Percentiles rank a stretch among this genome's conserved stretches.
Conservation (phyloP, 2,329 filamentous ascomycete species). For the Triangularia verruculosa region DNA sequence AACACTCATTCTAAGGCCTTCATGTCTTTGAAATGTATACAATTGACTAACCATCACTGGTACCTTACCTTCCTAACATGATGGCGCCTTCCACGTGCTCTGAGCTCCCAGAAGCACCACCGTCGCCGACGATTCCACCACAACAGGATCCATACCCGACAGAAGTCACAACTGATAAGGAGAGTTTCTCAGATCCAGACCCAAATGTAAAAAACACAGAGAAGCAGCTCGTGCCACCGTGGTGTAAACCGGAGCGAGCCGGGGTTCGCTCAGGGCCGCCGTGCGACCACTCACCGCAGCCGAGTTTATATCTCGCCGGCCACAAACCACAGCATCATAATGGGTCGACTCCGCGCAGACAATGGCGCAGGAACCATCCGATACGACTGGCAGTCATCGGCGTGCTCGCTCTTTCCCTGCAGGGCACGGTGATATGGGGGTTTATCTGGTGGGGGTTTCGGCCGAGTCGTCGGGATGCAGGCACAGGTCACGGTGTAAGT, state of each 20-base stretch:
- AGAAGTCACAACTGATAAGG: background rate
- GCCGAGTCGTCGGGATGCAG: no score
- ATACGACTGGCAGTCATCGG: background rate
- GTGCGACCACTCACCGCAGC: background rate
- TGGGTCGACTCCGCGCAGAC: background rate
- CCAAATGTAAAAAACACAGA: no score
- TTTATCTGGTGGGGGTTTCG: background rate
- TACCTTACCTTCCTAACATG: no score
- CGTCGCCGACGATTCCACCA: background rate
- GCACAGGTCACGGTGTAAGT: background rate
- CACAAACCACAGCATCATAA: no score
- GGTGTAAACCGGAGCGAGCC: background rate
- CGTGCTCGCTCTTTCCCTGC: background rate
- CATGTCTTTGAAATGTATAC: no score
- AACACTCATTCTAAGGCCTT: background rate
- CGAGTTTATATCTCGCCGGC: background rate
- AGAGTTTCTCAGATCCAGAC: no score
- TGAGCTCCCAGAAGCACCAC: background rate
- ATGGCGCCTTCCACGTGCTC: background rate
- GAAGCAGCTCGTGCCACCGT: no score
- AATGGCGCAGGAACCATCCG: background rate
- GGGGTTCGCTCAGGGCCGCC: background rate
- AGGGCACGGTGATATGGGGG: background rate
- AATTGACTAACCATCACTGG: no score
- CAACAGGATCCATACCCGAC: no score